A percentile compares a stretch with the other conserved stretches of the same genome.
phyloP scores from a whole-genome alignment of 768 basidiomycete genomes.

The Fomitopsis serialis region DNA sequence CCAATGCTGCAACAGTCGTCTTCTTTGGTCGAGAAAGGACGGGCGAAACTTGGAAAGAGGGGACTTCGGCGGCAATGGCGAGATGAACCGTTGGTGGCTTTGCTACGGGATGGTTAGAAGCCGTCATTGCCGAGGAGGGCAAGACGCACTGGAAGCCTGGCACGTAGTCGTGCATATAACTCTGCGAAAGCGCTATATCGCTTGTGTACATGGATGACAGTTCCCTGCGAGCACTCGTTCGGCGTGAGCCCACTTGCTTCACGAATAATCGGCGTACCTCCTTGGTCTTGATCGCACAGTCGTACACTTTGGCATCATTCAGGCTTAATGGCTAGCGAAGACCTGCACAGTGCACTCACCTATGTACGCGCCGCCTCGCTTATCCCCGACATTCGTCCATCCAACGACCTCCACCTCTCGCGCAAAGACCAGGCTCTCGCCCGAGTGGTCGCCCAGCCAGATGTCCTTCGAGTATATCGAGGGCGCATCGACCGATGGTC shows the following conservation, averaged over 20 bases:
- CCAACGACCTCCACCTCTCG: slow-evolving; percentile 61
- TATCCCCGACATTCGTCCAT: slow-evolving; percentile 71
- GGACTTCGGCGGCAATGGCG: slow-evolving; percentile 62
- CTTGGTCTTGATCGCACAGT: slow-evolving; percentile 63
- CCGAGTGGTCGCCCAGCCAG: slow-evolving; percentile 59
- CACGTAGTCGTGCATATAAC: slow-evolving; percentile 42
- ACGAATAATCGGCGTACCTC: slow-evolving; percentile 32
- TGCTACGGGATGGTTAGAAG: slow-evolving; percentile 26
- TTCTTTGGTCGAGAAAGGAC: slow-evolving; percentile 59
- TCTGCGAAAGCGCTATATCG: slow-evolving; percentile 63
- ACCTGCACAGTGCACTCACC: slow-evolving; percentile 41
- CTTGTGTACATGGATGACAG: slow-evolving; percentile 59
- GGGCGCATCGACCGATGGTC: slow-evolving; percentile 23
- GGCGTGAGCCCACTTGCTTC: background rate
- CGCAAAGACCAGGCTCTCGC: slow-evolving; percentile 51
- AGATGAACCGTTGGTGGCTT: slow-evolving; percentile 43
- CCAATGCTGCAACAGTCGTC: slow-evolving; percentile 60
- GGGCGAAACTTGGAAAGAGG: slow-evolving; percentile 63
- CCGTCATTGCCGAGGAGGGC: background rate
- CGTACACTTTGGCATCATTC: slow-evolving; percentile 56
- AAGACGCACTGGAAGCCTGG: slow-evolving; percentile 49
- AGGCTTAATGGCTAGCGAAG: no score
- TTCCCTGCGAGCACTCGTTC: slow-evolving; percentile 33
- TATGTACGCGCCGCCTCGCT: slow-evolving; percentile 57
- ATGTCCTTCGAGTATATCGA: slow-evolving; percentile 67